Evolutionary conservation across 2,329 filamentous ascomycete genomes (phyloP).

Genomic region (Elsinoe ampelina): DNA sequence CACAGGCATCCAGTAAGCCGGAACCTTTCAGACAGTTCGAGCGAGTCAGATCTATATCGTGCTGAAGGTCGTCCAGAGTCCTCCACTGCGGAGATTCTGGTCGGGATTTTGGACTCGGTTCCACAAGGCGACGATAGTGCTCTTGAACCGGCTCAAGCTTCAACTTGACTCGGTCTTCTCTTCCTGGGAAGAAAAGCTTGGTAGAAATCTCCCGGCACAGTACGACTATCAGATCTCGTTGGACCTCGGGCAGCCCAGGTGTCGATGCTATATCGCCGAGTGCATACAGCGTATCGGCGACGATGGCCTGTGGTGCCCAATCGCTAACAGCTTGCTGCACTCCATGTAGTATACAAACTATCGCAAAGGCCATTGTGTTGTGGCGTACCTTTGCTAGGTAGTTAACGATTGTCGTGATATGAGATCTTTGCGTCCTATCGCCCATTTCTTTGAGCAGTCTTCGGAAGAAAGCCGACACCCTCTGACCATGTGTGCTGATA

Average conservation of each 20-base stretch:
- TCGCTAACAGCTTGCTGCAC: conserved; percentile 28
- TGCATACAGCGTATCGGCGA: conserved; percentile 24
- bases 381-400: conserved; percentile 22
- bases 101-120: neutral
- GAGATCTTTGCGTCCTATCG: neutral
- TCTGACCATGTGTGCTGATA: conserved; percentile 33
- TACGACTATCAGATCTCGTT: conserved; percentile 27
- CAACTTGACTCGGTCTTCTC: neutral
- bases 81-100: neutral
- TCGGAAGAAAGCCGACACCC: conserved; percentile 29
- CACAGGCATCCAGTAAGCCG: conserved; percentile 24
- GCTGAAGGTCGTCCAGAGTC: conserved; percentile 21
- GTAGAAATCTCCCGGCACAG: neutral
- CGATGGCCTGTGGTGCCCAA: conserved; percentile 17
- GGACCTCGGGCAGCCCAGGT: conserved; percentile 35
- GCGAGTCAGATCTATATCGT: conserved; percentile 21
- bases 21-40: conserved; percentile 26
- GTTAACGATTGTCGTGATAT: conserved; percentile 28
- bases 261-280: conserved; percentile 30
- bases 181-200: too few relatives aligned
- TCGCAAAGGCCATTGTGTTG: conserved; percentile 28
- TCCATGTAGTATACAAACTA: conserved; percentile 36
- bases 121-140: neutral
- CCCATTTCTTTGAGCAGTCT: conserved; percentile 22
- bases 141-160: neutral